Evolutionary conservation across 768 basidiomycete genomes (phyloP), one percentile per base, ranked within the genome.

Genomic region (Lactarius psammicola): DNA sequence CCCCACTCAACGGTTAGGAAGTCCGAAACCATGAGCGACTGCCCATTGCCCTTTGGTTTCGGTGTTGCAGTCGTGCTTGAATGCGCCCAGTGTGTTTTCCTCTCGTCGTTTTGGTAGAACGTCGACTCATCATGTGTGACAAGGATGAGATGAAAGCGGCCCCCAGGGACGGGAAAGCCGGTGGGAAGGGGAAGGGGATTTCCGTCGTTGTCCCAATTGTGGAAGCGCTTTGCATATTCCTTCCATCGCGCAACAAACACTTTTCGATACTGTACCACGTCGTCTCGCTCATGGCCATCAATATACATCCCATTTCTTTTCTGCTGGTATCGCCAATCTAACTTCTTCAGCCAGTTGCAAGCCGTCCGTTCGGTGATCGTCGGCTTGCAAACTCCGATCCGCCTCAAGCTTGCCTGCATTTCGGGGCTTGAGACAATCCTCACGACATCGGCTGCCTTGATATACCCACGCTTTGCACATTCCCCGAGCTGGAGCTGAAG

Each of bases 1-100:
- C 77, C 77, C 71, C 71, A 77, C 30, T 77, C 76, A 10, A 68
- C 20, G 0, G 73, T 73, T n/a, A 78, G 49, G 62, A 79, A 78
- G 28, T 79, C 42, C 0, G 18, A 59, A 0, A 46, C 17, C 58
- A 59, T 59, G 17, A 53, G 23, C 1, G 51, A 28, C 53, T 80
- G 74, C 1, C 78, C 31, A 31, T 31, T 31, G 6, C 31, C 31
- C 6, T 31, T 31, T 31, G 31, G 31, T 31, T 31, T 2, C 31
- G 31, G 31, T 31, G 31, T 31, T 31, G 31, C 31, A 31, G 31
- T 31, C 6, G 31, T 6, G 31, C 31, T 6, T 31, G 31, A 31
- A 2, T 31, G 31, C 6, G 31, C 31, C 31, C 31, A 31, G 31
- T 31, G 31, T 31, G 31, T 31, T 31, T 31, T 31, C 31, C 31